These are phyloP conservation scores for Stagonosporopsis chrysanthemi DNA, from an alignment of 2,329 filamentous ascomycete species.

Conservation along the genomic window DNA sequence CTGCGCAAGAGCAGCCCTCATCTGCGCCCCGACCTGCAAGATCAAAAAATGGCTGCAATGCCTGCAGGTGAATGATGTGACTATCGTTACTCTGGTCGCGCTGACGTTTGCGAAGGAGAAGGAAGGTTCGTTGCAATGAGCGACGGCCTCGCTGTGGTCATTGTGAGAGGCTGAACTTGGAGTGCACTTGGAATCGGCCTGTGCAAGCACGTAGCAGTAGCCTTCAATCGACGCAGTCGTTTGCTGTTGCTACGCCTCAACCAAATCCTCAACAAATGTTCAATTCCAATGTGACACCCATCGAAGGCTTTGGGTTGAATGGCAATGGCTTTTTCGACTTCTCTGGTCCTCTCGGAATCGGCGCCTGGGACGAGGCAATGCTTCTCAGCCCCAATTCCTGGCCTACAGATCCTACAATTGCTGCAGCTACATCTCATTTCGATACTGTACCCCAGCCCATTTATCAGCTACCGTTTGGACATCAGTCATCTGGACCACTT, in stretches of 20 bases:
- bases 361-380: constrained; percentile 44
- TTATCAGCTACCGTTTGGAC: constrained; percentile 28
- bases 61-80: constrained; percentile 31
- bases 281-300: constrained; percentile 19
- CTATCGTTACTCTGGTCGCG: neutral
- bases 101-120: constrained; percentile 48
- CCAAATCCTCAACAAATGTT: constrained; percentile 22
- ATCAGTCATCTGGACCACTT: constrained; percentile 24
- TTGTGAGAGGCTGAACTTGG: constrained; percentile 61
- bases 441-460: constrained; percentile 32
- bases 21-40: constrained; percentile 36
- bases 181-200: constrained; percentile 59
- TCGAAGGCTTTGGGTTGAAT: constrained; percentile 31
- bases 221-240: constrained; percentile 29
- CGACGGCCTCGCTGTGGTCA: constrained; percentile 61
- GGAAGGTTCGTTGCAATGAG: constrained; percentile 65
- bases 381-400: constrained; percentile 42
- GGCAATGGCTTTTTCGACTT: constrained; percentile 37
- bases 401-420: constrained; percentile 33
- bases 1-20: constrained; percentile 17
- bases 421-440: constrained; percentile 17
- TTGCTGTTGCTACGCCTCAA: constrained; percentile 23
- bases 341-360: constrained; percentile 37
- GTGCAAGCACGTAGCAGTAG: constrained; percentile 24
- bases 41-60: constrained; percentile 44